Percentiles rank a stretch among this genome's conserved stretches.
Conservation (phyloP, 768 basidiomycete species). For the Collybiopsis confluens region DNA sequence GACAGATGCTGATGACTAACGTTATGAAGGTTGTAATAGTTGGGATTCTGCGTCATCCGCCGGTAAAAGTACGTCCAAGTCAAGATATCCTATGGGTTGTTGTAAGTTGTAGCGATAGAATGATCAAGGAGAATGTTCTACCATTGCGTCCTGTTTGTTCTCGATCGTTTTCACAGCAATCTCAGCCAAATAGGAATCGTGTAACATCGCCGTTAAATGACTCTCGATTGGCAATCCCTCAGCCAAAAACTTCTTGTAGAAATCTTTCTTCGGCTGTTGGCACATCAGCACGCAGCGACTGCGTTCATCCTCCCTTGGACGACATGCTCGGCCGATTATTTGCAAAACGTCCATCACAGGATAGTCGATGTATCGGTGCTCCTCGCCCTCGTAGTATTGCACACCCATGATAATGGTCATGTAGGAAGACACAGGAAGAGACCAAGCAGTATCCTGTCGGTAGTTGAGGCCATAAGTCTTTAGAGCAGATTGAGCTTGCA, state of each 20-base stretch:
- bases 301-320: constrained; percentile 81
- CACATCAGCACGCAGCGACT: constrained; percentile 97
- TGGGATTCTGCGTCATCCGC: constrained; percentile 95
- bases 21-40: constrained; percentile 91
- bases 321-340: constrained; percentile 99
- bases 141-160: constrained; percentile 98
- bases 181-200: constrained; percentile 97
- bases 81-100: constrained; percentile 68
- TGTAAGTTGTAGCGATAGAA: neutral
- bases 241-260: constrained; percentile 96
- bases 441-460: constrained; percentile 90
- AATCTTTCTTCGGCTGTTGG: constrained; percentile 96
- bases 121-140: constrained; percentile 22
- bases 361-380: constrained; percentile 97
- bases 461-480: neutral
- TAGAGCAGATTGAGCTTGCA: neutral
- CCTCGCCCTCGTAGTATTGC: constrained; percentile 93
- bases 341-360: constrained; percentile 98
- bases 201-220: constrained; percentile 82
- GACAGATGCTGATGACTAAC: constrained; percentile 95
- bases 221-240: constrained; percentile 99
- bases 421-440: constrained; percentile 86
- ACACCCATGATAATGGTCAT: constrained; percentile 99
- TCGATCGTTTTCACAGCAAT: constrained; percentile 98
- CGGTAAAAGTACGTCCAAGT: constrained; percentile 99